These are phyloP conservation scores for Sorghum bicolor DNA, from an alignment of 176 grass and related monocot genomes.

Conservation along the genomic window Sorghum_bicolor_NCBIv3 NC_012872.2:4821001-4821500, in stretches of 20 bases:
- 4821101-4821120: neutral
- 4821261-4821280: neutral
- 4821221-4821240: neutral
- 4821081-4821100: neutral
- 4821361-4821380: neutral
- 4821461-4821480: neutral
- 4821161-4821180: neutral
- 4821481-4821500: neutral
- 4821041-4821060: too few species aligned
- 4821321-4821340: neutral
- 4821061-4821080: neutral
- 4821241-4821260: neutral
- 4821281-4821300: neutral
- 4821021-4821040: too few species aligned
- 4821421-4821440: neutral
- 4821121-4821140: neutral
- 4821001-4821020: too few species aligned
- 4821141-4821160: neutral
- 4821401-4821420: neutral
- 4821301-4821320: neutral
- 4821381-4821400: neutral
- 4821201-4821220: neutral
- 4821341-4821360: neutral
- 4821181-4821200: neutral
- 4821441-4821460: neutral